A percentile compares a stretch with the other conserved stretches of the same genome.
Evolutionary conservation across 2,329 filamentous ascomycete genomes (phyloP).

Genomic region (Microdochium nivale): DNA sequence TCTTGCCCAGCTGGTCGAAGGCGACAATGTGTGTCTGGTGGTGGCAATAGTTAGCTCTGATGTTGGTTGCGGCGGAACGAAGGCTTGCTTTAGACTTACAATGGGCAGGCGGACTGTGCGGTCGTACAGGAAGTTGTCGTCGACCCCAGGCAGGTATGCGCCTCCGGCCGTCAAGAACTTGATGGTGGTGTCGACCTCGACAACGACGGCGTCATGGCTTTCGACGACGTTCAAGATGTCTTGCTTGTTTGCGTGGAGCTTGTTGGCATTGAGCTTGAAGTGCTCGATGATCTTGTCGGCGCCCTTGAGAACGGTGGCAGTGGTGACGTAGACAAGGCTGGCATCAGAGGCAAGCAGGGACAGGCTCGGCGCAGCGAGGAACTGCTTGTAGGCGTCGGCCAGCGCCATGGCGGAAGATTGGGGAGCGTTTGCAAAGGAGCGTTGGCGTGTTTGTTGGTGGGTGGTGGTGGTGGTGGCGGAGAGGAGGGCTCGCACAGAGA

Average conservation of each 20-base stretch:
- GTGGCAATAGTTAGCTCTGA: neutral
- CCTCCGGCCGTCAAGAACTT: conserved; percentile 78
- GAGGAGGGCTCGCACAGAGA: no score
- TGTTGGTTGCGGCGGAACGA: conserved; percentile 1
- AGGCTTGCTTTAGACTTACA: conserved; percentile 49
- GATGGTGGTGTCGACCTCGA: conserved; percentile 75
- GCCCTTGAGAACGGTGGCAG: conserved; percentile 65
- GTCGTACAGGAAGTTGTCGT: conserved; percentile 90
- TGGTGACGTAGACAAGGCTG: conserved; percentile 81
- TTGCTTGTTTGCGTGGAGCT: conserved; percentile 77
- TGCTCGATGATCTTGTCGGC: conserved; percentile 76
- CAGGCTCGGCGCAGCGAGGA: conserved; percentile 58
- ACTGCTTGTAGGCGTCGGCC: conserved; percentile 58
- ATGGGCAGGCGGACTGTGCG: conserved; percentile 70
- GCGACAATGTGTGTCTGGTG: conserved; percentile 76
- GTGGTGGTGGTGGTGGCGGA: no score
- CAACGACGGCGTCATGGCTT: conserved; percentile 56
- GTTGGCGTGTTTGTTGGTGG: neutral
- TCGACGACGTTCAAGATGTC: conserved; percentile 68
- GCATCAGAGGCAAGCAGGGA: conserved; percentile 56
- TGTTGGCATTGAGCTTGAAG: conserved; percentile 58
- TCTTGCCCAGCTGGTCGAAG: conserved; percentile 70
- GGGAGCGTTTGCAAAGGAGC: neutral
- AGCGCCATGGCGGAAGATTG: conserved; percentile 30
- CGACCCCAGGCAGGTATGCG: conserved; percentile 77